A percentile compares a stretch with the other conserved stretches of the same genome.
These are phyloP conservation scores for Diaporthe batatas DNA, from an alignment of 2,329 filamentous ascomycete genomes.

Conservation along the genomic window DNA sequence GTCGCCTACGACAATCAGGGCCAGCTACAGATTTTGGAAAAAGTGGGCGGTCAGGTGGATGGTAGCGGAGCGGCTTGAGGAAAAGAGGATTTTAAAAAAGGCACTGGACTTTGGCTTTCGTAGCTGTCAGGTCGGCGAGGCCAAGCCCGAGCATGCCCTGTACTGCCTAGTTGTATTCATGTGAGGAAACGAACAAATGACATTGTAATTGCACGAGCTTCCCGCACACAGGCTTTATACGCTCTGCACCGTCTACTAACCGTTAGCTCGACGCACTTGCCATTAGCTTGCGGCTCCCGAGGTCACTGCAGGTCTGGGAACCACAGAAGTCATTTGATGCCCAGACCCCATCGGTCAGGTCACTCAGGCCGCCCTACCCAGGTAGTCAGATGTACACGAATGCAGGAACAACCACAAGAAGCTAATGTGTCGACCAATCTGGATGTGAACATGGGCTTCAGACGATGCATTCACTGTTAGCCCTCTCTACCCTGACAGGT, in stretches of 20 bases:
- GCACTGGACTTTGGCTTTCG: neutral
- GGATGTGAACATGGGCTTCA: no score
- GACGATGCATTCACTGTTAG: no score
- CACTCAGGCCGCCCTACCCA: no score
- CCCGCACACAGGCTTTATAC: no score
- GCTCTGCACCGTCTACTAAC: neutral
- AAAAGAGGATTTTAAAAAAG: neutral
- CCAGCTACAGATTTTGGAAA: conserved; percentile 58
- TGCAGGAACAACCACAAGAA: no score
- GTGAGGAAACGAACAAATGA: conserved; percentile 24
- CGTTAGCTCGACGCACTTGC: neutral
- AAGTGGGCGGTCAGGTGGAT: neutral
- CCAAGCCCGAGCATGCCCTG: neutral
- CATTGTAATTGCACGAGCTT: conserved; percentile 21
- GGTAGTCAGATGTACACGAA: no score
- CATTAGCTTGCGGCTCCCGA: no score
- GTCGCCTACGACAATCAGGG: conserved; percentile 69
- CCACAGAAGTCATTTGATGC: no score
- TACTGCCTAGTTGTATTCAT: conserved; percentile 24
- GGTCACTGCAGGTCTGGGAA: no score
- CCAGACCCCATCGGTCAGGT: no score
- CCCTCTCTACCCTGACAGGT: no score
- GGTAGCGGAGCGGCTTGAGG: conserved; percentile 26
- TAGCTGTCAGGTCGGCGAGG: neutral
- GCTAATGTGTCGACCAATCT: no score